Conservation (phyloP, 73 alveolate genomes). For the Paramecium octaurelia region DNA sequence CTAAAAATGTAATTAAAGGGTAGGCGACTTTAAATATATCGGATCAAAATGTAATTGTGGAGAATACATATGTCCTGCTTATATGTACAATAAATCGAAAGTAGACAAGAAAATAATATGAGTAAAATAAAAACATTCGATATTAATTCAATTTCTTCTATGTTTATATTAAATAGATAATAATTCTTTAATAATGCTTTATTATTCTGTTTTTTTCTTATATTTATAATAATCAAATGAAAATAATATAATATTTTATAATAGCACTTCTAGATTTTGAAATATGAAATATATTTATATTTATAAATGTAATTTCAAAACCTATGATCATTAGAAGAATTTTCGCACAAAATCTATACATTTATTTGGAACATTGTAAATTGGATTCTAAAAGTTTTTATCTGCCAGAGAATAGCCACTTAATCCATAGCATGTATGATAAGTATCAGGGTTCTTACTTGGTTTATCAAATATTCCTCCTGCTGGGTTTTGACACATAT, state of each 20-base stretch:
- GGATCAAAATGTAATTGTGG: slow-evolving; percentile 46
- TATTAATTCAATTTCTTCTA: not conserved
- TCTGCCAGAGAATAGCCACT: slow-evolving; percentile 75
- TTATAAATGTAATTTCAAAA: too few relatives aligned
- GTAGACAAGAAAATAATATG: not conserved
- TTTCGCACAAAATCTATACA: not conserved
- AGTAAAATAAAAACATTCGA: not conserved
- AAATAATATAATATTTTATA: too few relatives aligned
- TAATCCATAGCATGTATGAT: slow-evolving; percentile 90
- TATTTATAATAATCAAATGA: too few relatives aligned
- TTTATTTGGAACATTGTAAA: not conserved
- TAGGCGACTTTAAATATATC: slow-evolving; percentile 10
- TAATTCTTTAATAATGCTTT: too few relatives aligned
- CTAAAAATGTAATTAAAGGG: not conserved
- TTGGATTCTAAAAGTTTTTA: not conserved
- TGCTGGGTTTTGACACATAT: slow-evolving; percentile 69
- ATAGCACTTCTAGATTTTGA: not conserved
- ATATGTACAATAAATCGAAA: not conserved
- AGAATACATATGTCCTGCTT: not conserved
- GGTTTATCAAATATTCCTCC: slow-evolving; percentile 97
- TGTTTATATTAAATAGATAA: not conserved
- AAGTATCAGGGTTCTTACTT: slow-evolving; percentile 88
- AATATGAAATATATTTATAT: not conserved
- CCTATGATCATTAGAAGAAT: not conserved
- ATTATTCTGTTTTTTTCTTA: too few relatives aligned